Evolutionary conservation across 768 basidiomycete species (phyloP), one percentile per base, ranked within the genome.

Genomic region (Cantharellus cinnabarinus): DNA sequence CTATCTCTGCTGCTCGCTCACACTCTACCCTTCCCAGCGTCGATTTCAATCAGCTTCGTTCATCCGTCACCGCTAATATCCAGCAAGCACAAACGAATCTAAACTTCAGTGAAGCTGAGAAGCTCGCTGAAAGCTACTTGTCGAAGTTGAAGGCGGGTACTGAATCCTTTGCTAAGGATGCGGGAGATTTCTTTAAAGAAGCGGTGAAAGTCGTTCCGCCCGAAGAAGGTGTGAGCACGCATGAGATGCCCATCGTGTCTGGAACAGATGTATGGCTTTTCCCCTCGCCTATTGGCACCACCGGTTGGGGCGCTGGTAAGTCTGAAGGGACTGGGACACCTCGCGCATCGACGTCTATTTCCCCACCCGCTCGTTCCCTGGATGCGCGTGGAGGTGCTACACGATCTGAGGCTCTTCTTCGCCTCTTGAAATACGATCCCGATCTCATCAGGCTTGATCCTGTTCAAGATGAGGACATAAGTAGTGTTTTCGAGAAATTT

Each of bases 171-270:
- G 29, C 10, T 29, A 74, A 78, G 41, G 83, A 82, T 60, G 85
- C 80, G 2, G 76, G 76, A 34, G 72, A 73, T 48, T 79, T 77
- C 69, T 64, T 87, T 65, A 83, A 80, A 57, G 91, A 97, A 56
- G 89, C 88, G 5, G 89, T 97, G 65, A 93, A 91, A 68, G 84
- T 95, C 56, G 75, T 97, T 10, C 93, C 91, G 0, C 91, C 91
- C 1, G 82, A 85, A 42, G 76, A 76, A 50, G 71, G 66, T 0
- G 67, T 14, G 10, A 37, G 10, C 38, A 37, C 10, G 7, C 7
- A 7, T 14, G 29, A 10, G 29, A 37, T 10, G 10, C 10, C 35
- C 7, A 7, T 54, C 38, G 52, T 54, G 10, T 54, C 52, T 67
- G 90, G 89, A 0, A 71, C 81, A 40, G 89, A 93, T 68, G 77